Base-by-base conservation (phyloP, 2,329 filamentous ascomycete species). In the Colletotrichum somersetense region DNA sequence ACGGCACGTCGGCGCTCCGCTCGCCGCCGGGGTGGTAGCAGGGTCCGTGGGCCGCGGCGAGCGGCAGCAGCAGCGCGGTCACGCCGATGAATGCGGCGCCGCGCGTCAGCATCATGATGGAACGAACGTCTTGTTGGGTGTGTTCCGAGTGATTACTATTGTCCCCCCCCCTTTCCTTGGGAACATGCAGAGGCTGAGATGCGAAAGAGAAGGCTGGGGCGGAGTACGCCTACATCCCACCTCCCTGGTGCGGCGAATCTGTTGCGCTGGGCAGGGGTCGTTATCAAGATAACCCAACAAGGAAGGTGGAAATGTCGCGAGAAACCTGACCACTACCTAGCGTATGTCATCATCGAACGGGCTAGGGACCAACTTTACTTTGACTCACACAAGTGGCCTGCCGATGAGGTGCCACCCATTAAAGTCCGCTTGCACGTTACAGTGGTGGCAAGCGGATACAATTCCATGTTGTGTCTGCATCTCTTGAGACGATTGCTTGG, bases 21-120 rank as follows among this genome's bases (percentile, higher is more conserved):
- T 16, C 44, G n/a, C 63, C 63, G 30, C 57, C 38, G 42, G 53
- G 53, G 20, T 58, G 38, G 63, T 58, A 66, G 40, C 63, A 66
- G 16, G 57, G 53, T 1, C 23, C n/a, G n/a, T 50, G 63, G 40
- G 52, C 53, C 20, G 30, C 46, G 5, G 63, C 40, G 8, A 48
- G 40, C 14, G 20, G 42, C 18, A 66, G 40, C 52, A 56, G 30
- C 18, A 16, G 40, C 14, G 40, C 52, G 5, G 16, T 14, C 30
- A 14, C 52, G 30, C 52, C 30, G 30, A 35, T 1, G 16, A n/a
- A 1, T 1, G 30, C 20, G 30, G 52, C 30, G 18, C 30, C 11
- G 23, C 52, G 52, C 30, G 11, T n/a, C 16, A 38, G 52, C 26
- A 20, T 35, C 18, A 11, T n/a, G 30, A 2, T 35, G 11, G 10